A percentile compares a stretch with the other conserved stretches of the same genome.
Conservation (phyloP, 2,329 filamentous ascomycete species). For the Eutypella sp. region DNA sequence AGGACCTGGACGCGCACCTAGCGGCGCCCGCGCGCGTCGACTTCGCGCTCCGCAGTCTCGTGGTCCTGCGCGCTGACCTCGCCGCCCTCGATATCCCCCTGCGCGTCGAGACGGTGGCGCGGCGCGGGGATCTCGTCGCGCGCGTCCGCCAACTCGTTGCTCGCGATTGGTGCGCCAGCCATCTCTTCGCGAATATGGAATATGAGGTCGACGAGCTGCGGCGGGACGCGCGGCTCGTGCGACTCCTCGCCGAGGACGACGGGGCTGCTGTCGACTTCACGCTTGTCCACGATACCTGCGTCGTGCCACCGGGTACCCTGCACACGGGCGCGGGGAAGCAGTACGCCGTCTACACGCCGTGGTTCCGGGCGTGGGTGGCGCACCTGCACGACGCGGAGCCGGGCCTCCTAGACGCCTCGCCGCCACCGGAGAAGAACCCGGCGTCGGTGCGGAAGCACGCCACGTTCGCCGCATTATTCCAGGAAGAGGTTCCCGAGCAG, state of each 20-base stretch:
- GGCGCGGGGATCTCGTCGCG: constrained; percentile 55
- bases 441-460: constrained; percentile 32
- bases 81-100: constrained; percentile 71
- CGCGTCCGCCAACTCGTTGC: constrained; percentile 58
- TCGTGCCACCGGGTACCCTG: constrained; percentile 70
- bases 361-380: constrained; percentile 72
- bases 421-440: constrained; percentile 54
- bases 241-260: constrained; percentile 52
- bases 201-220: constrained; percentile 89
- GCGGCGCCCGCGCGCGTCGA: constrained; percentile 70
- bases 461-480: constrained; percentile 43
- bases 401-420: constrained; percentile 58
- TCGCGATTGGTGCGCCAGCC: constrained; percentile 65
- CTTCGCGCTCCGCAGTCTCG: constrained; percentile 70
- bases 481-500: constrained; percentile 52
- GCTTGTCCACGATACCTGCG: constrained; percentile 75
- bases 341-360: constrained; percentile 80
- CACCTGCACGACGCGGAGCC: constrained; percentile 67
- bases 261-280: constrained; percentile 50
- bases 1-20: constrained; percentile 80
- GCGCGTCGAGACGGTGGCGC: constrained; percentile 65
- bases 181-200: constrained; percentile 79
- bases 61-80: constrained; percentile 61
- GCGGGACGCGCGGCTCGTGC: constrained; percentile 65
- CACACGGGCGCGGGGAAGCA: constrained; percentile 66